Evolutionary conservation across 192 early-diverging fungal genomes (phyloP), one percentile per base, ranked within the genome.

Genomic region (Chytriomyces hyalinus): DNA sequence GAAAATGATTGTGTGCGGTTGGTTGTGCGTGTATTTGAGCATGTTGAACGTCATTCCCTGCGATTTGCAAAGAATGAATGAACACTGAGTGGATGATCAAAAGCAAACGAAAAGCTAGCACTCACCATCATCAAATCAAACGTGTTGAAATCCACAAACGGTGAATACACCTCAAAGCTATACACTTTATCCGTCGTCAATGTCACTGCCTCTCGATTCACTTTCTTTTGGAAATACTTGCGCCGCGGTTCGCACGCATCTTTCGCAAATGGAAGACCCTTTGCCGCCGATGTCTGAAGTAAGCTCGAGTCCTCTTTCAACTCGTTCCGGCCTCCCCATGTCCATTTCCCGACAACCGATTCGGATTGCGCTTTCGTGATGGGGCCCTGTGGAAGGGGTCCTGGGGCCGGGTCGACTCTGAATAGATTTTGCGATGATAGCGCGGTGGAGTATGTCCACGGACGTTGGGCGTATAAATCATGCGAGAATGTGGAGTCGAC

Each of bases 81-180:
- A 26, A 26, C 0, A 26, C 24, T 26, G 24, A 0, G 24, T 26
- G 24, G 24, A 26, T 0, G 24, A 26, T 26, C 24, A 26, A 26
- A 26, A 36, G 36, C 36, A 3, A n/a, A n/a, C n/a, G n/a, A n/a
- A n/a, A n/a, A n/a, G n/a, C n/a, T n/a, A 36, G 36, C 36, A 3
- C 53, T 57, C 53, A 57, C 69, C 69, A 71, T 50, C 8, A 57
- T 9, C 17, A 71, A 28, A 28, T 53, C 69, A 13, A 79, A 17
- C 11, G 79, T 82, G 65, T 65, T 78, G 46, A 84, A 73, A 50
- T 85, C 84, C 36, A 87, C 75, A 63, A 81, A 86, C 8, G 82
- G 80, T 49, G 85, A 73, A 76, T 86, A 87, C 45, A 79, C 81
- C 49, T 87, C 85, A 73, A 82, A 75, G 60, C 63, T 67, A 73